These are phyloP conservation scores for Petrea volubilis DNA, from an alignment of 257 asterid genomes.

Conservation along the genomic window DNA sequence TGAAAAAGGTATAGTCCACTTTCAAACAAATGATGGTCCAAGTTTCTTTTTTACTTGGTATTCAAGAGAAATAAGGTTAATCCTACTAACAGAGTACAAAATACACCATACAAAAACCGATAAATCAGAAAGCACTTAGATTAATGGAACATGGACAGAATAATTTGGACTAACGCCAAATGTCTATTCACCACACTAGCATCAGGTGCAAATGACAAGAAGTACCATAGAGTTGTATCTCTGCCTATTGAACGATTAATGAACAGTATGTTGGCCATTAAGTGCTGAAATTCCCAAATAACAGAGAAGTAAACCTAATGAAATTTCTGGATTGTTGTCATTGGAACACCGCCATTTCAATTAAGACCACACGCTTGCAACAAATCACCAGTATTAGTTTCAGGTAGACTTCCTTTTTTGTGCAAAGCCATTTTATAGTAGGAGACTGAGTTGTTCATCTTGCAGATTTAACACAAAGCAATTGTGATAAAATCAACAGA, in stretches of 20 bases:
- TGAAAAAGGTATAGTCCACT: neutral
- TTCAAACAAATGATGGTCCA: neutral
- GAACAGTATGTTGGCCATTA: neutral
- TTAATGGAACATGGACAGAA: neutral
- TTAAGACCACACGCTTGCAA: neutral
- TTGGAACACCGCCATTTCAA: neutral
- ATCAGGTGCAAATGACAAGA: neutral
- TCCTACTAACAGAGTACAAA: neutral
- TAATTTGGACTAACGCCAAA: neutral
- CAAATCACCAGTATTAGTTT: neutral
- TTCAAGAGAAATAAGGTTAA: constrained; percentile 14
- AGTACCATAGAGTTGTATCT: neutral
- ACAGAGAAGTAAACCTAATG: neutral
- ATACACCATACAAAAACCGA: neutral
- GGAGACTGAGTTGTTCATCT: neutral
- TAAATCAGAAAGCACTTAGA: neutral
- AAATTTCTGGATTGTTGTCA: neutral
- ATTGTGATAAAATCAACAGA: neutral
- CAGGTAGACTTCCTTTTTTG: neutral
- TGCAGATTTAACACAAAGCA: neutral
- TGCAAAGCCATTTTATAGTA: too few species aligned
- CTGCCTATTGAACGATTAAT: neutral
- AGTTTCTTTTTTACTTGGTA: neutral
- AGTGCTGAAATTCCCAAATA: neutral
- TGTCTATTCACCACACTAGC: neutral